Evolutionary conservation across 2,329 filamentous ascomycete species (phyloP).

Genomic region (Volutella citrinella): DNA sequence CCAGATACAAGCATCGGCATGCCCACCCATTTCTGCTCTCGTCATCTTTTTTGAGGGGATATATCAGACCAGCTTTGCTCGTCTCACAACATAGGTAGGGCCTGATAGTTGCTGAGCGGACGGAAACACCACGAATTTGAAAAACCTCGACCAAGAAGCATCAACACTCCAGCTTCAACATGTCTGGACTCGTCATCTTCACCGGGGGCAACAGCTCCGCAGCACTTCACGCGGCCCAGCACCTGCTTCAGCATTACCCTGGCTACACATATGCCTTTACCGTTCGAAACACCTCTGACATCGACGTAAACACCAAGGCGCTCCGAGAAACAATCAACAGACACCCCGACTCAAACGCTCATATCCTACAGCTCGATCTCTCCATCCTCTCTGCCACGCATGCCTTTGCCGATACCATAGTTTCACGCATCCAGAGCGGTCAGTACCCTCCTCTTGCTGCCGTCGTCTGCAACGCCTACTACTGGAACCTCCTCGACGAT

Average conservation of each 20-base stretch:
- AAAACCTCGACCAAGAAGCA: no score
- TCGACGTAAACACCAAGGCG: constrained; percentile 27
- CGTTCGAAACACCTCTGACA: constrained; percentile 29
- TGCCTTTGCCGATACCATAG: constrained; percentile 5
- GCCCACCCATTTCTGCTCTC: no score
- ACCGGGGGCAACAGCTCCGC: constrained; percentile 38
- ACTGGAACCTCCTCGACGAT: constrained; percentile 11
- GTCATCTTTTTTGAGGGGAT: no score
- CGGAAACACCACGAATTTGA: no score
- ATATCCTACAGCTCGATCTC: constrained; percentile 17
- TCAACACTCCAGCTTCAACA: no score
- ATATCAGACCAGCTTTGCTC: no score
- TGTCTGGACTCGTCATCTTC: constrained; percentile 33
- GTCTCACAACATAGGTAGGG: no score
- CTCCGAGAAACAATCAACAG: constrained; percentile 21
- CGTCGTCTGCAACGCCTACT: constrained; percentile 20
- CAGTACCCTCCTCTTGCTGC: constrained; percentile 13
- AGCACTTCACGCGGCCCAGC: constrained; percentile 10
- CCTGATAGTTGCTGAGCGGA: no score
- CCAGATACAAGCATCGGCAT: no score
- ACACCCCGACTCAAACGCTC: neutral
- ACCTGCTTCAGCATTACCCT: constrained; percentile 13
- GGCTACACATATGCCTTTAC: constrained; percentile 28
- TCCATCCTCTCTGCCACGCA: constrained; percentile 7
- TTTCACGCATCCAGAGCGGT: neutral